Base-by-base conservation (phyloP, 1,284 basidiomycete species). In the Phellinidium pouzarii region DNA sequence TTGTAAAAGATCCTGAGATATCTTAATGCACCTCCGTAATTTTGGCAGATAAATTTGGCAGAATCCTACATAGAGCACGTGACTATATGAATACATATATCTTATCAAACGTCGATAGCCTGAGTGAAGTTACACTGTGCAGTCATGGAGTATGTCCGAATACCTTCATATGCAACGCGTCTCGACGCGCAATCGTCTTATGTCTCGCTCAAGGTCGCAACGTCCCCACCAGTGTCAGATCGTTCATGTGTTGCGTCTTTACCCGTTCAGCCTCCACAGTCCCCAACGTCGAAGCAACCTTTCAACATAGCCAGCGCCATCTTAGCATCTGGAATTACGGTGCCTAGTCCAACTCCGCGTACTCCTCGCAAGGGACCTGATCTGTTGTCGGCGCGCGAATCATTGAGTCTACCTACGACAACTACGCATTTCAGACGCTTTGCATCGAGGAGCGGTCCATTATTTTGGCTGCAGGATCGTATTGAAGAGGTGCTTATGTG, bases 401-500 rank as follows among this genome's bases (percentile, higher is more conserved):
- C 86, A 0, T 72, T 90, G 2, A 86, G 84, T 0, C 71, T 90
- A 3, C 84, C 79, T 0, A 83, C 80, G 29, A 84, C 80, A 55
- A 81, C 84, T 0, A 74, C 72, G 50, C 88, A 89, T 61, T 90
- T 89, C 62, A 77, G 80, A 55, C 71, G 84, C 6, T 90, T 90
- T 55, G 75, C 89, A 1, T 72, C 78, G 5, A 79, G 74, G 57
- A 70, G 78, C 3, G 84, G 84, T 0, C 80, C 83, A 0, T 67
- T 87, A 4, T 89, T 88, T 59, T 90, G 87, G 87, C 58, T 90
- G 11, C 84, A 87, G 66, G 87, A 90, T 61, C 69, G 87, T 1
- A 60, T 83, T 17, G 87, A 90, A 62, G 87, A 90, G 65, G 73
- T 87, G 14, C 50, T 90, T 1, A 67, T 84, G 55, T 90, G 87